Evolutionary conservation across 2,329 filamentous ascomycete species (phyloP), one percentile per base, ranked within the genome.

Genomic region (Alternaria ventricosa): DNA sequence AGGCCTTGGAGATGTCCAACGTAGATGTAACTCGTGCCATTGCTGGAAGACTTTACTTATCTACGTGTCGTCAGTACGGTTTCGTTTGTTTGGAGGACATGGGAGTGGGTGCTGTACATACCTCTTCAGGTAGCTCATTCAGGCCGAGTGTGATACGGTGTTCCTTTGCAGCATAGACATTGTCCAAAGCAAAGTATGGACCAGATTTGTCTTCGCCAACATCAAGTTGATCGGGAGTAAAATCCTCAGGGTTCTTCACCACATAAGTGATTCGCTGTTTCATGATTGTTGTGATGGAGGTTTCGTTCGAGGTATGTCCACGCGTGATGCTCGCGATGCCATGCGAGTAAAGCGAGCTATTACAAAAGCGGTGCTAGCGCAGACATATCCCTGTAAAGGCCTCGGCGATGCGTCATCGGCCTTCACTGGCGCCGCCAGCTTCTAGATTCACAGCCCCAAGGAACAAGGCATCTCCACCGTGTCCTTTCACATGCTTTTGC

Each of bases 231-330:
- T 87, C 81, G 0, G 91, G 90, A 56, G 92, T 87, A 65, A 94
- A 85, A 3, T 85, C 83, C 46, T 89, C 87, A n/a, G 86, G 83
- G 22, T 87, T 85, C 69, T 91, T 89, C 57, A 96, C 83, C 68
- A 93, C 64, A 65, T 83, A 96, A 1, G 94, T 97, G 71, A 93
- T 89, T 80, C 92, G 86, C 80, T 93, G 88, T 71, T 90, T 89
- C 92, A 95, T 79, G 56, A 57, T 67, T 69, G 64, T 47, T 61
- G 67, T 63, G 60, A 53, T 13, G 22, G 15, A 12, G 45, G 23
- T 9, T 46, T 28, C 25, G 23, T 33, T 36, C 23, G 9, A 22
- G 28, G 50, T 33, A 15, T 8, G 41, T 36, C 30, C 7, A 60
- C 57, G 47, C 57, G 53, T 57, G 53, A 56, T 63, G 55, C 30